These are phyloP conservation scores for Phialocephala sp. DNA, from an alignment of 2,329 filamentous ascomycete species.

Conservation along the genomic window DNA sequence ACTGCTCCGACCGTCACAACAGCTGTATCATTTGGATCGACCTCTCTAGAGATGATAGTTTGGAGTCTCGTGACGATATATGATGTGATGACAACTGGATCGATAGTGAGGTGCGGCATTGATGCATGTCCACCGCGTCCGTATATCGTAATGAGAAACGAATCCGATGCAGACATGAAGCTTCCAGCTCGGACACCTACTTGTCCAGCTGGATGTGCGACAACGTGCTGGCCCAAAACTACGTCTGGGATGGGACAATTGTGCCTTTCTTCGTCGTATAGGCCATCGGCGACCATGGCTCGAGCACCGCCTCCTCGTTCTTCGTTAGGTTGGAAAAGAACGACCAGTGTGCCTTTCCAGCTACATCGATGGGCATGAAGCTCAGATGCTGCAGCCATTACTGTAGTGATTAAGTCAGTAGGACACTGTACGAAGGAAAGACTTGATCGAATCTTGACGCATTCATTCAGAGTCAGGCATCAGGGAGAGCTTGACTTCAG, in stretches of 20 bases:
- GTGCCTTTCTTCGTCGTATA: constrained; percentile 47
- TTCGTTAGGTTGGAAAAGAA: constrained; percentile 71
- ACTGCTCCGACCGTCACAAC: constrained; percentile 50
- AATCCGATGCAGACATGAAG: constrained; percentile 41
- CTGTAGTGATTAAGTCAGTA: background rate
- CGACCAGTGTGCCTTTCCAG: constrained; percentile 68
- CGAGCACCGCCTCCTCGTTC: constrained; percentile 67
- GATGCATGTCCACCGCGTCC: constrained; percentile 51
- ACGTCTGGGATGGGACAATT: constrained; percentile 55
- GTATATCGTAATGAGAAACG: constrained; percentile 44
- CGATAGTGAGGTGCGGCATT: constrained; percentile 49
- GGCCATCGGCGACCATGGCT: constrained; percentile 64
- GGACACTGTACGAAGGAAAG: background rate
- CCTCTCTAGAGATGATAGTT: constrained; percentile 46
- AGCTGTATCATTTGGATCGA: constrained; percentile 46
- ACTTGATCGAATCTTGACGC: background rate
- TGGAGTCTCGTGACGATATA: constrained; percentile 48
- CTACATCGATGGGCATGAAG: constrained; percentile 39
- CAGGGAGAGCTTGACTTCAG: background rate
- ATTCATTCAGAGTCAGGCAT: background rate
- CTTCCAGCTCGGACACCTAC: constrained; percentile 32
- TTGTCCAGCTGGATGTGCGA: constrained; percentile 44
- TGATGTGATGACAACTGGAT: constrained; percentile 52
- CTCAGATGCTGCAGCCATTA: background rate
- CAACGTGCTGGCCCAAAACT: constrained; percentile 59